Percentiles rank a stretch among this genome's conserved stretches.
Evolutionary conservation across 2,329 filamentous ascomycete species (phyloP).

Genomic region (Escovopsis sp.): DNA sequence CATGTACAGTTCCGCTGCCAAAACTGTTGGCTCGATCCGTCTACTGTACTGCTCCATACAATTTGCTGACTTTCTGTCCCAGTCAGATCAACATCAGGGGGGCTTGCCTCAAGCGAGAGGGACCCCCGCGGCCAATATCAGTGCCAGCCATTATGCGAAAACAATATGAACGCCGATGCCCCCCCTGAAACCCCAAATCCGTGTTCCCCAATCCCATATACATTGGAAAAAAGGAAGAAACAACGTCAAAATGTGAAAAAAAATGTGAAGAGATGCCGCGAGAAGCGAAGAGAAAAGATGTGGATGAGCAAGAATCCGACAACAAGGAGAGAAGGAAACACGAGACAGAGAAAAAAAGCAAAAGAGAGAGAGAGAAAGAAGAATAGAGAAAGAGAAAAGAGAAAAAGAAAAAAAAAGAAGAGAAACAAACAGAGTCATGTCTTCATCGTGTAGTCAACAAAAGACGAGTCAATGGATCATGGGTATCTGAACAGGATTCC

Average conservation of each 20-base stretch:
- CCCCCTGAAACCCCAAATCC: neutral
- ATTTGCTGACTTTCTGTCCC: neutral
- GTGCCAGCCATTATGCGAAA: no score
- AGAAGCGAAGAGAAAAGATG: no score
- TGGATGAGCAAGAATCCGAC: no score
- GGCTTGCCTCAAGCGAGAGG: neutral
- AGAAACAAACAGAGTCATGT: neutral
- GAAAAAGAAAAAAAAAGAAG: neutral
- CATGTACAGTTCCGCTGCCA: neutral
- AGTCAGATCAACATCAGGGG: neutral
- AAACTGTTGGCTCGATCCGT: neutral
- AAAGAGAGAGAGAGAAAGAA: neutral
- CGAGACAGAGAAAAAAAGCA: neutral
- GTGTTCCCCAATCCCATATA: neutral
- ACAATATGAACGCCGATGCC: neutral
- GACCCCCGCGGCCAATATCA: neutral
- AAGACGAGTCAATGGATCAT: neutral
- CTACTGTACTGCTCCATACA: neutral
- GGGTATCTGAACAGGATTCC: slow-evolving; percentile 4
- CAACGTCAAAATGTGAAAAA: no score
- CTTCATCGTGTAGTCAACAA: neutral
- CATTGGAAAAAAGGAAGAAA: no score
- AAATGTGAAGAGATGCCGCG: no score
- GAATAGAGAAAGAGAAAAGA: neutral
- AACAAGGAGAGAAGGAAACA: neutral